Evolutionary conservation across 768 basidiomycete genomes (phyloP).

Genomic region (Baorangia bicolor): DNA sequence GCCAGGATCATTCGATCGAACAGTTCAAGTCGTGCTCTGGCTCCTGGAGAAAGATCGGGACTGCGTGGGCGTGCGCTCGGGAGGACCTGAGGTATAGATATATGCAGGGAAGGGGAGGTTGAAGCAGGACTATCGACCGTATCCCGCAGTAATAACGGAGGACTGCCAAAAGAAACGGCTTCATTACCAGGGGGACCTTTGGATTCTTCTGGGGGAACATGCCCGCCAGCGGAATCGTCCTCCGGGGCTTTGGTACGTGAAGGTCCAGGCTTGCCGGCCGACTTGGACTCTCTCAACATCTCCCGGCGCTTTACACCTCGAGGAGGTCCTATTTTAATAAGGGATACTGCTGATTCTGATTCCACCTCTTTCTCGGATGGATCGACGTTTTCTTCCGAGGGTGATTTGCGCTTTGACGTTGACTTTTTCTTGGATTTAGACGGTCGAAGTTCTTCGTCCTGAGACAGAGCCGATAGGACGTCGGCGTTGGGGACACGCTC

Average conservation of each 20-base stretch:
- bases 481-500: not conserved
- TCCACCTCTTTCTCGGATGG: conserved; percentile 5
- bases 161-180: not conserved
- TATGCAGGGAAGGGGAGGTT: not conserved
- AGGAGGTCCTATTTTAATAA: conserved; percentile 28
- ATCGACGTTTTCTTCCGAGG: not conserved
- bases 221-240: not conserved
- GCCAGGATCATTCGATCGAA: conserved; percentile 30
- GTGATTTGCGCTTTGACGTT: not conserved
- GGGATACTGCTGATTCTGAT: not conserved
- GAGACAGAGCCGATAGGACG: not conserved
- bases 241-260: not conserved
- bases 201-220: not conserved
- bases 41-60: conserved; percentile 27
- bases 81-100: conserved; percentile 3
- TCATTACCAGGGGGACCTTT: not conserved
- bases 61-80: not conserved
- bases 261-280: not conserved
- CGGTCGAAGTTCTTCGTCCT: conserved; percentile 4
- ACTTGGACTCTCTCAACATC: not conserved
- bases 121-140: not conserved
- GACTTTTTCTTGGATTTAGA: not conserved
- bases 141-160: not conserved
- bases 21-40: conserved; percentile 27
- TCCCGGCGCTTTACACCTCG: conserved; percentile 18